Conservation (phyloP, 257 asterid genomes). For the Jacaranda copaia region DNA sequence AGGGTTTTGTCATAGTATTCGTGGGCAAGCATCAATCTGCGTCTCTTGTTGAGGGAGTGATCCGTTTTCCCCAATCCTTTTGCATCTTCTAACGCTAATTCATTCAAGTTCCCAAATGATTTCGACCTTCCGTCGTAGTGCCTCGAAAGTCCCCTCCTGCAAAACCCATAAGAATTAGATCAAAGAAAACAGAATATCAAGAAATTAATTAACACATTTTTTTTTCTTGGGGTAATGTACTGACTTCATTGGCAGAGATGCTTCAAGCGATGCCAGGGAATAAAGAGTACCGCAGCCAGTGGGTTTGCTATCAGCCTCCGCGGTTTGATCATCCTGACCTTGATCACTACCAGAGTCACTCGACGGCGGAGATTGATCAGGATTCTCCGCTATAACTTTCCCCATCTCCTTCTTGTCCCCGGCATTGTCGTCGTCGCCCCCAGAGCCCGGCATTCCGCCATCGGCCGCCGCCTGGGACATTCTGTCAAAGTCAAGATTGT, state of each 20-base stretch:
- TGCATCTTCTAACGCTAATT: neutral
- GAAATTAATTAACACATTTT: neutral
- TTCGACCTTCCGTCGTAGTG: conserved; percentile 25
- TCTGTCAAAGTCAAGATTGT: neutral
- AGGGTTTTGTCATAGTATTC: neutral
- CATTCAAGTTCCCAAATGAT: neutral
- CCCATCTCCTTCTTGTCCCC: neutral
- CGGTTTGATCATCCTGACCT: neutral
- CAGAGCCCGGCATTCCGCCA: no score
- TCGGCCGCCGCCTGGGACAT: conserved; percentile 19
- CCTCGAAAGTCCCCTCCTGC: conserved; percentile 16
- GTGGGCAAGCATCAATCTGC: conserved; percentile 8
- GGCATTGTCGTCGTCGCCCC: conserved; percentile 12
- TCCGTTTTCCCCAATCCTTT: neutral
- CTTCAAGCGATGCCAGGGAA: conserved; percentile 24
- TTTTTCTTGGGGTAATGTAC: neutral
- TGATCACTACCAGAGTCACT: conserved; percentile 3
- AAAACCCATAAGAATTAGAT: neutral
- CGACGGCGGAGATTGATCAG: neutral
- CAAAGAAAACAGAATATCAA: neutral
- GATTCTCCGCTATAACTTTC: neutral
- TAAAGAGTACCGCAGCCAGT: neutral
- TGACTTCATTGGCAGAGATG: conserved; percentile 32
- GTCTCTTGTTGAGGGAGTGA: conserved; percentile 6
- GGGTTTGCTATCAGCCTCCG: neutral